phyloP scores from a whole-genome alignment of 345 rosid genomes.

The Brassica cretica region DNA sequence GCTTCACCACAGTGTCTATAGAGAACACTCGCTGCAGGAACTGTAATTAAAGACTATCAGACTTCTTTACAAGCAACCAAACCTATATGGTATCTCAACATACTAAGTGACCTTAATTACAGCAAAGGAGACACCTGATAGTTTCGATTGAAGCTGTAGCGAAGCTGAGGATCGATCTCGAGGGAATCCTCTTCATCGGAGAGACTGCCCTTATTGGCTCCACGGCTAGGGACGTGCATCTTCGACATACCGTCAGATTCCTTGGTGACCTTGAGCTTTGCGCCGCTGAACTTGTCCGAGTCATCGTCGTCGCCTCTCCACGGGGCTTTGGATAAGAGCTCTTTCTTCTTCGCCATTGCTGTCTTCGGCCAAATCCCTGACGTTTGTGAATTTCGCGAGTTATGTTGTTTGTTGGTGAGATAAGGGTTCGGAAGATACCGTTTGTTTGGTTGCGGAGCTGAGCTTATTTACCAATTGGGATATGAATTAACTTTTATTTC shows the following conservation, averaged over 20 bases:
- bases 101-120: no score
- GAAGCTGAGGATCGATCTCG: constrained; percentile 91
- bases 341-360: constrained; percentile 55
- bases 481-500: not conserved
- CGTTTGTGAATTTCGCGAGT: not conserved
- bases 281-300: constrained; percentile 63
- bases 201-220: constrained; percentile 33
- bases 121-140: constrained; percentile 57
- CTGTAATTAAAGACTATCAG: constrained; percentile 39
- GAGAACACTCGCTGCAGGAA: constrained; percentile 87
- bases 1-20: constrained; percentile 91
- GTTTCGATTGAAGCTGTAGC: constrained; percentile 96
- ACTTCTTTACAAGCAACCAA: constrained; percentile 6
- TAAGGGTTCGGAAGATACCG: constrained; percentile 1
- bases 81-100: not conserved
- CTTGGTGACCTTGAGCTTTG: constrained; percentile 73
- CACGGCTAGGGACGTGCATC: constrained; percentile 74
- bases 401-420: not conserved
- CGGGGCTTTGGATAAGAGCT: constrained; percentile 77
- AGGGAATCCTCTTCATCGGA: constrained; percentile 53
- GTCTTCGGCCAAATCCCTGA: not conserved
- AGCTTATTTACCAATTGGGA: not conserved
- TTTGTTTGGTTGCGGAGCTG: constrained; percentile 26
- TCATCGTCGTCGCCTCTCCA: constrained; percentile 86
- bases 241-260: constrained; percentile 70